Evolutionary conservation across 345 rosid genomes (phyloP).

Genomic region (Salix udensis): DNA sequence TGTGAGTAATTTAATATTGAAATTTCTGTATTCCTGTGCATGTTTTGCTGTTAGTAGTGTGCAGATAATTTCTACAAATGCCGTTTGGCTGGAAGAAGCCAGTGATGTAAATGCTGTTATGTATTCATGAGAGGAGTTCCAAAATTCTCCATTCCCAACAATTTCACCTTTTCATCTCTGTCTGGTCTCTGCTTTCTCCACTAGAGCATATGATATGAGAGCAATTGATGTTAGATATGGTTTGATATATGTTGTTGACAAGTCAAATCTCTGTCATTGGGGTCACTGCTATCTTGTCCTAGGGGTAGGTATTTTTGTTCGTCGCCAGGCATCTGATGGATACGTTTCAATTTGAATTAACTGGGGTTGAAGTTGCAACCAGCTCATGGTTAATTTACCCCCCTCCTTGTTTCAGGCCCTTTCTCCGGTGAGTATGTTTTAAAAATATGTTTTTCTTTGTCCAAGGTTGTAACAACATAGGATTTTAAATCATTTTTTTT

Average conservation of each 20-base stretch:
- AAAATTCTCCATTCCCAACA: slow-evolving; percentile 10
- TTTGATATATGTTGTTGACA: background rate
- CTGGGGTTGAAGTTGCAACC: too few species aligned
- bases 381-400: too few species aligned
- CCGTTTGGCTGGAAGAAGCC: slow-evolving; percentile 21
- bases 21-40: slow-evolving; percentile 8
- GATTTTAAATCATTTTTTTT: too few species aligned
- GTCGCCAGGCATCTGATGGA: too few species aligned
- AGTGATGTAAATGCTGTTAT: slow-evolving; percentile 35
- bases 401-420: too few species aligned
- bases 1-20: slow-evolving; percentile 52
- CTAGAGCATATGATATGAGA: background rate
- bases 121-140: slow-evolving; percentile 14
- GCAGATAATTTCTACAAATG: slow-evolving; percentile 9
- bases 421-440: too few species aligned
- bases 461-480: too few species aligned
- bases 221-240: background rate
- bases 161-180: background rate
- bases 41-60: slow-evolving; percentile 22
- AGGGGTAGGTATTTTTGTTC: too few species aligned
- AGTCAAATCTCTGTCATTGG: background rate
- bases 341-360: too few species aligned
- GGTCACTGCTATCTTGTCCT: too few species aligned
- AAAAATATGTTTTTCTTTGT: too few species aligned
- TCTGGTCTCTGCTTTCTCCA: background rate